Conservation (phyloP, 1,284 basidiomycete genomes). For the Lentinus polychrous region DNA sequence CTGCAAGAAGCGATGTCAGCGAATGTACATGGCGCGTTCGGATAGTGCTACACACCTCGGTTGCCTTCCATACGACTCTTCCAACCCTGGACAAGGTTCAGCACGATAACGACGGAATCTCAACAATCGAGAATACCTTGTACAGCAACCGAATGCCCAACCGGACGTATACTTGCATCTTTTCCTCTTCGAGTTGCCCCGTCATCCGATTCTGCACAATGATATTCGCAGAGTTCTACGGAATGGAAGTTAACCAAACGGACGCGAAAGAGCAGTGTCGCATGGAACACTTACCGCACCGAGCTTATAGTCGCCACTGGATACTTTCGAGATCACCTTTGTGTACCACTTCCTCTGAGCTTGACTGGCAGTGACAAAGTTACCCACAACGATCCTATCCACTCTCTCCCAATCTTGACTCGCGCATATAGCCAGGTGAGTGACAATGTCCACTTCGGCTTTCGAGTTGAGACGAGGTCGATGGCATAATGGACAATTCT, state of each 20-base stretch:
- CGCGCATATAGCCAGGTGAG: conserved; percentile 90
- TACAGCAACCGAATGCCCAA: conserved; percentile 90
- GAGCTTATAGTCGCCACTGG: conserved; percentile 80
- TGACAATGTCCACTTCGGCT: conserved; percentile 90
- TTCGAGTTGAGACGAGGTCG: conserved; percentile 79
- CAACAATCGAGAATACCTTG: conserved; percentile 44
- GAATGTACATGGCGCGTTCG: neutral
- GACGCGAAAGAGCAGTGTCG: too few species aligned
- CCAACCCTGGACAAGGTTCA: conserved; percentile 50
- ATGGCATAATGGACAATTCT: conserved; percentile 91
- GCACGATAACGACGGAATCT: conserved; percentile 1
- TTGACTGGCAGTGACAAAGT: conserved; percentile 92
- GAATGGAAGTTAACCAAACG: neutral
- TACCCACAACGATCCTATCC: conserved; percentile 85
- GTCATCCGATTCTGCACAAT: conserved; percentile 90
- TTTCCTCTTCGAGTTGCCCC: conserved; percentile 94
- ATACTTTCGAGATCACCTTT: conserved; percentile 81
- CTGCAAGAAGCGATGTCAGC: conserved; percentile 27
- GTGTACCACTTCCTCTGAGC: conserved; percentile 97
- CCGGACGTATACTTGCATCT: conserved; percentile 95
- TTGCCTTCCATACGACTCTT: conserved; percentile 87
- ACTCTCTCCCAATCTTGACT: conserved; percentile 89
- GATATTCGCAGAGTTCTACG: conserved; percentile 89
- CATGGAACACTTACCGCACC: conserved; percentile 78
- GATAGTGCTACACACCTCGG: conserved; percentile 46